These are phyloP conservation scores for Penicillium simplicissimum DNA, from an alignment of 495 filamentous ascomycete genomes.

Conservation along the genomic window DNA sequence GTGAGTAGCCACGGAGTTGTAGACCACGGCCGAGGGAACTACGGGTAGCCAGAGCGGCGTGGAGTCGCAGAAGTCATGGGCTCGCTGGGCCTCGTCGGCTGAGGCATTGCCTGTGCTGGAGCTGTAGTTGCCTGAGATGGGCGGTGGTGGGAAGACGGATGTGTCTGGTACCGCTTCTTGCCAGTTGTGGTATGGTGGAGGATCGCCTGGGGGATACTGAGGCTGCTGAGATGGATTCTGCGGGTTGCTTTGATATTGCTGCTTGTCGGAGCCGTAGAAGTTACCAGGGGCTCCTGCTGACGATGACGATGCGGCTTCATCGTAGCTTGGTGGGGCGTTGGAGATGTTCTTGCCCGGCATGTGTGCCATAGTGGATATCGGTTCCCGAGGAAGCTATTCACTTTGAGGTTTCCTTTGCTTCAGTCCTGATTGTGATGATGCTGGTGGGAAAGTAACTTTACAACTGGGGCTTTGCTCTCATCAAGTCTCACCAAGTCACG, in stretches of 20 bases:
- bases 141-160: slow-evolving; percentile 78
- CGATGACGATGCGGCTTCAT: slow-evolving; percentile 12
- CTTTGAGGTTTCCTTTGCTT: background rate
- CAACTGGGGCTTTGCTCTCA: background rate
- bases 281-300: background rate
- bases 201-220: slow-evolving; percentile 26
- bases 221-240: background rate
- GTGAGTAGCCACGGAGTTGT: slow-evolving; percentile 41
- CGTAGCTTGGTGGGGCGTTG: slow-evolving; percentile 41
- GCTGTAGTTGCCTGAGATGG: slow-evolving; percentile 62
- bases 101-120: slow-evolving; percentile 78
- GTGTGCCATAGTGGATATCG: background rate
- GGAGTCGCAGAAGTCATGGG: slow-evolving; percentile 65
- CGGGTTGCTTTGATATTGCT: background rate
- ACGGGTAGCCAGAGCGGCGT: slow-evolving; percentile 65
- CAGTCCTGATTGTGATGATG: background rate
- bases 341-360: background rate
- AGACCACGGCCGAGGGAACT: slow-evolving; percentile 41
- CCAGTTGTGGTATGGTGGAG: slow-evolving; percentile 77
- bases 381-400: background rate
- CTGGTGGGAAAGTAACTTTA: background rate
- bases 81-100: slow-evolving; percentile 65
- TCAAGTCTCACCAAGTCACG: background rate
- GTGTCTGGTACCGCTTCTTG: slow-evolving; percentile 75
- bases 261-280: slow-evolving; percentile 4